phyloP scores from a whole-genome alignment of 2,329 filamentous ascomycete genomes.

The Ceratocystis huliohia region DNA sequence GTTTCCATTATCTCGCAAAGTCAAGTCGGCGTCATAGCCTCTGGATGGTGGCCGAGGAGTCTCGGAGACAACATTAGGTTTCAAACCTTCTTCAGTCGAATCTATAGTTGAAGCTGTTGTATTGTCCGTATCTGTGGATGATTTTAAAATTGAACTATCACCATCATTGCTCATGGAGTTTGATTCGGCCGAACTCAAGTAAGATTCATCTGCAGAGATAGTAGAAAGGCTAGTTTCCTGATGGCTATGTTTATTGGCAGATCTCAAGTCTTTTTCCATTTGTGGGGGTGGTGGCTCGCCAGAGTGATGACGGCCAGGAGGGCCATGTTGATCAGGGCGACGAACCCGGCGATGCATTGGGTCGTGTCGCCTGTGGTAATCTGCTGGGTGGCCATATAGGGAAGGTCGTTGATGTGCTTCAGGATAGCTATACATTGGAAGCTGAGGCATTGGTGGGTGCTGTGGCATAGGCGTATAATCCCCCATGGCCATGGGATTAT shows the following conservation, averaged over 20 bases:
- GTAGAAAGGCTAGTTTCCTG: not conserved
- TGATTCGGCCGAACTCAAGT: conserved; percentile 1
- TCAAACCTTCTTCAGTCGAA: not conserved
- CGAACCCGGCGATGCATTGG: not conserved
- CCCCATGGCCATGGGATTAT: not conserved
- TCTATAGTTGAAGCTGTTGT: not conserved
- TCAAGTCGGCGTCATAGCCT: conserved; percentile 6
- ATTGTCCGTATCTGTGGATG: not conserved
- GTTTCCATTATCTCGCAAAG: conserved; percentile 10
- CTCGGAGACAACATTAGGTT: not conserved
- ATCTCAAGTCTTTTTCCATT: not conserved
- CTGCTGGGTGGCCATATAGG: not conserved
- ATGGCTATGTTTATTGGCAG: not conserved
- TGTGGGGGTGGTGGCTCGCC: not conserved
- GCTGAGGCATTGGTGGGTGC: not conserved
- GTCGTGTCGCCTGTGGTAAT: not conserved
- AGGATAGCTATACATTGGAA: not conserved
- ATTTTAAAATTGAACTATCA: conserved; percentile 1
- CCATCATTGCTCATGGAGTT: not conserved
- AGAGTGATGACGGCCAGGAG: not conserved
- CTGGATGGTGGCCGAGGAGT: conserved; percentile 5
- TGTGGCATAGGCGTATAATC: too few species aligned
- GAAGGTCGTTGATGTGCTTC: not conserved
- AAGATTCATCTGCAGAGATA: not conserved
- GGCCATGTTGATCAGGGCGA: not conserved